phyloP scores from a whole-genome alignment of 2,329 filamentous ascomycete genomes.

The Aspergillus sergii region DNA sequence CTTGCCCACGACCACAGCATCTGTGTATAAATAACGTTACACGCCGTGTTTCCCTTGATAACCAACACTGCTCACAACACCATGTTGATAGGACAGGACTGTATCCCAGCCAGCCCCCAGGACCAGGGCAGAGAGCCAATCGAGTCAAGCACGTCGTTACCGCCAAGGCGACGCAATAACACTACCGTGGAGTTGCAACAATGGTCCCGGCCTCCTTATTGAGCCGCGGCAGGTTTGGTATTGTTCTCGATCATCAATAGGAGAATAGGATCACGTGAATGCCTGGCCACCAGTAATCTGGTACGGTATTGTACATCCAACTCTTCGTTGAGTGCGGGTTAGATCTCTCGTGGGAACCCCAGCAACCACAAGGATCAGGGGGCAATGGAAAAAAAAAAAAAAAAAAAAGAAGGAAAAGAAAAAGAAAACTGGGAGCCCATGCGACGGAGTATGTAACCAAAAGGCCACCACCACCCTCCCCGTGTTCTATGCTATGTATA shows the following conservation, averaged over 20 bases:
- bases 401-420: background rate
- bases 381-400: background rate
- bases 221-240: conserved; percentile 11
- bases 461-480: background rate
- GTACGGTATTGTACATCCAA: background rate
- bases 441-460: background rate
- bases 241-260: conserved; percentile 28
- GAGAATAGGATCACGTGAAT: conserved; percentile 22
- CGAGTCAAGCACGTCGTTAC: background rate
- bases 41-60: background rate
- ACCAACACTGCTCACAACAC: conserved; percentile 1
- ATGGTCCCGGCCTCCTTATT: conserved; percentile 12
- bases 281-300: background rate
- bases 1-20: background rate
- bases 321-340: background rate
- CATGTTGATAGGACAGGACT: background rate
- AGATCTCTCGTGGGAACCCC: too few species aligned
- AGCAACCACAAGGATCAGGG: background rate
- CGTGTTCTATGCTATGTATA: background rate
- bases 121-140: background rate
- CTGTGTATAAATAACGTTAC: conserved; percentile 1
- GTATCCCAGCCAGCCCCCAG: background rate
- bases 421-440: background rate
- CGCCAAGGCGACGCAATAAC: background rate
- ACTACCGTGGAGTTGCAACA: conserved; percentile 13